Percentiles rank a stretch among this genome's conserved stretches.
phyloP scores from a whole-genome alignment of 495 filamentous ascomycete species.

The Lepraria neglecta region DNA sequence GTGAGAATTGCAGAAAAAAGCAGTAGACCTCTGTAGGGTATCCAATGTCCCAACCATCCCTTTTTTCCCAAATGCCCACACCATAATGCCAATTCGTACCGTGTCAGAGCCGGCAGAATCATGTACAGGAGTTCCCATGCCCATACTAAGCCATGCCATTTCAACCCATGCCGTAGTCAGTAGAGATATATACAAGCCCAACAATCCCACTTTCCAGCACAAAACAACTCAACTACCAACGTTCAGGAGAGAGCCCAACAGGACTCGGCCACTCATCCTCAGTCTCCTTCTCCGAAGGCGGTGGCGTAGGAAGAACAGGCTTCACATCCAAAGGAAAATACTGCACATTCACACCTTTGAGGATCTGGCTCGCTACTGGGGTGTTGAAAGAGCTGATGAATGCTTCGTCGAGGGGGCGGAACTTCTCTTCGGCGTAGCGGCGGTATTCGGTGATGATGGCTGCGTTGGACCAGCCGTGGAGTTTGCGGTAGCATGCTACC shows the following conservation, averaged over 20 bases:
- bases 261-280: slow-evolving; percentile 7
- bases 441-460: slow-evolving; percentile 52
- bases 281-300: slow-evolving; percentile 9
- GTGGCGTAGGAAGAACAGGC: slow-evolving; percentile 13
- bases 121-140: too few relatives aligned
- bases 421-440: slow-evolving; percentile 59
- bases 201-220: too few relatives aligned
- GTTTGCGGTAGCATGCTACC: slow-evolving; percentile 62
- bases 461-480: slow-evolving; percentile 51
- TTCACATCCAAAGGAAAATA: slow-evolving; percentile 5
- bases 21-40: too few relatives aligned
- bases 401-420: slow-evolving; percentile 44
- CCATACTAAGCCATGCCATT: too few relatives aligned
- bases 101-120: too few relatives aligned
- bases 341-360: background rate
- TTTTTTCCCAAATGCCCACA: too few relatives aligned
- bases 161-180: too few relatives aligned
- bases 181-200: background rate
- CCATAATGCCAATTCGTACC: too few relatives aligned
- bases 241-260: slow-evolving; percentile 5
- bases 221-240: too few relatives aligned
- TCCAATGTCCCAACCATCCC: too few relatives aligned
- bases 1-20: too few relatives aligned
- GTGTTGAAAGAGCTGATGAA: slow-evolving; percentile 45
- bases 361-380: background rate